phyloP scores from a whole-genome alignment of 805 yeast species.

The Barnettozyma sucrosica region DNA sequence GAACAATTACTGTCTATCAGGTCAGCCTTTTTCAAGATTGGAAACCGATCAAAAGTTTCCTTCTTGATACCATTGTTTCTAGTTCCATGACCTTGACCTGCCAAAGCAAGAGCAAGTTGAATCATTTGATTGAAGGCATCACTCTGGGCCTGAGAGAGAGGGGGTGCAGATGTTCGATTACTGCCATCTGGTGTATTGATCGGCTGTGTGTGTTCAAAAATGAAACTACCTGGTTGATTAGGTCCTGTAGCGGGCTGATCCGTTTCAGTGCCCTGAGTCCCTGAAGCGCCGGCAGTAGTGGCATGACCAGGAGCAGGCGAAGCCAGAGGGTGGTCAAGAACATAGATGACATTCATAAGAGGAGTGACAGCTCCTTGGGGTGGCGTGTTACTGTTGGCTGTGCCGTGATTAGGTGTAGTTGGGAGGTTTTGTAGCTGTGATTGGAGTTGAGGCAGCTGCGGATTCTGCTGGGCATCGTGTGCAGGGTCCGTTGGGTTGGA shows the following conservation, averaged over 20 bases:
- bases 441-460: not conserved
- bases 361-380: not conserved
- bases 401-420: not conserved
- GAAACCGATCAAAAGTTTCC: conserved; percentile 47
- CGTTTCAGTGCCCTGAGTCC: not conserved
- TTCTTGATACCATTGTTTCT: conserved; percentile 46
- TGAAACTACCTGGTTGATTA: not conserved
- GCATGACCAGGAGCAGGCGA: not conserved
- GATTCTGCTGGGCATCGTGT: not conserved
- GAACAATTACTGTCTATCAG: conserved; percentile 43
- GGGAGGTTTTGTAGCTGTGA: not conserved
- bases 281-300: not conserved
- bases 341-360: not conserved
- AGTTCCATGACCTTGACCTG: not conserved
- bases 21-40: conserved; percentile 29
- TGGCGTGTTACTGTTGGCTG: not conserved
- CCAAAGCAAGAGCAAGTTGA: not conserved
- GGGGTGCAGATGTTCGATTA: not conserved
- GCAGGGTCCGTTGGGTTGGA: not conserved
- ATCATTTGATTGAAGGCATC: conserved; percentile 1
- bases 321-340: not conserved
- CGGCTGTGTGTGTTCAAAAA: not conserved
- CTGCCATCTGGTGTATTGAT: not conserved
- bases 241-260: not conserved
- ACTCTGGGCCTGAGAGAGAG: not conserved